Conservation (phyloP, 2,329 filamentous ascomycete genomes). For the Cordyceps militaris region DNA sequence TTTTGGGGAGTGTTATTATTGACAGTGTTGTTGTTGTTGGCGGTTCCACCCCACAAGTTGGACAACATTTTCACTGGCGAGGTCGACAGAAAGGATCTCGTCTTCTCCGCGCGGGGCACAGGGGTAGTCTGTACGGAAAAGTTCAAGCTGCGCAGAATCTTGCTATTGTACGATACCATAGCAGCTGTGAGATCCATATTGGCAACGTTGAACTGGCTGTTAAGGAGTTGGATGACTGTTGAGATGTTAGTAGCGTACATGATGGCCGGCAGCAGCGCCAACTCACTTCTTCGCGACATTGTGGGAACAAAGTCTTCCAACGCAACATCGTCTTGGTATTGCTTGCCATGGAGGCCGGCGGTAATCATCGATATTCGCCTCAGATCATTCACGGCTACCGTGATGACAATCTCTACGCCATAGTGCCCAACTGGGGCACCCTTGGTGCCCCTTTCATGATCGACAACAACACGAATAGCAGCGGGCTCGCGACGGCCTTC, state of each 20-base stretch:
- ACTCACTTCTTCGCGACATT: constrained; percentile 64
- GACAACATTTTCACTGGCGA: constrained; percentile 89
- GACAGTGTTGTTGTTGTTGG: constrained; percentile 48
- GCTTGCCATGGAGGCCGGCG: constrained; percentile 59
- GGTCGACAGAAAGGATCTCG: constrained; percentile 61
- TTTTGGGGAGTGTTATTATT: constrained; percentile 36
- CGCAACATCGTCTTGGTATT: constrained; percentile 67
- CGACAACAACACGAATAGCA: constrained; percentile 64
- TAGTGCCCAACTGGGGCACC: constrained; percentile 59
- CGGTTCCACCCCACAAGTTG: constrained; percentile 63
- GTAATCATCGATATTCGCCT: constrained; percentile 44
- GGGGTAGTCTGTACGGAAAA: constrained; percentile 36
- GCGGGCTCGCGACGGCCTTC: constrained; percentile 62
- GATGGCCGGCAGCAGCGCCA: neutral
- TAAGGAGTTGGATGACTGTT: constrained; percentile 64
- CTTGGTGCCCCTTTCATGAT: constrained; percentile 60
- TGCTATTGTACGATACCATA: constrained; percentile 70
- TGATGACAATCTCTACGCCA: constrained; percentile 64
- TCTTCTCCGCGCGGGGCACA: constrained; percentile 52
- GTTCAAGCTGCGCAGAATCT: constrained; percentile 64
- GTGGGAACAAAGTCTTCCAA: constrained; percentile 67
- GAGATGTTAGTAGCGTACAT: constrained; percentile 25
- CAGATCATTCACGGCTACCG: constrained; percentile 50
- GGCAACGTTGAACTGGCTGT: constrained; percentile 59
- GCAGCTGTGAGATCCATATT: constrained; percentile 59